Conservation (phyloP, 768 basidiomycete species). For the button mushroom (Agaricus bisporus) region DNA sequence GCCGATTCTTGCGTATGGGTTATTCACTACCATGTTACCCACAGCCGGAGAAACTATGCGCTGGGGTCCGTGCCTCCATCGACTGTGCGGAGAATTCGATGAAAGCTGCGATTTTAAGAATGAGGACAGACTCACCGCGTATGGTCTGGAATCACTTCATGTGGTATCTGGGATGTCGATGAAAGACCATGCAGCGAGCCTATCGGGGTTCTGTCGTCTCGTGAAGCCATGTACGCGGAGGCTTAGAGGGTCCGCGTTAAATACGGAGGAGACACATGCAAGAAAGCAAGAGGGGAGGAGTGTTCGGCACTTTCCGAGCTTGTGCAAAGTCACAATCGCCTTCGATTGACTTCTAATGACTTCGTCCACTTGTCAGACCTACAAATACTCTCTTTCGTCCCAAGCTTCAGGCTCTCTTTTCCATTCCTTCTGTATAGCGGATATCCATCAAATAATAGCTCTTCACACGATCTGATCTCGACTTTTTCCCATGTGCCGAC, state of each 20-base stretch:
- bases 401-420: too few species aligned
- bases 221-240: conserved; percentile 6
- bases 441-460: too few species aligned
- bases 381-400: not conserved
- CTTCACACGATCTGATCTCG: too few species aligned
- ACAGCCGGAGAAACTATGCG: not conserved
- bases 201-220: conserved; percentile 4
- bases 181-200: not conserved
- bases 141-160: not conserved
- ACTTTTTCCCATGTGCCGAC: too few species aligned
- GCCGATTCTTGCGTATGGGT: not conserved
- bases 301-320: conserved; percentile 11
- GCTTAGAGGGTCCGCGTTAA: not conserved
- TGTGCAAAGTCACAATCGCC: not conserved
- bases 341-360: not conserved
- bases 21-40: not conserved
- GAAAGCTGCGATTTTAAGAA: not conserved
- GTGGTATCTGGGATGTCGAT: not conserved
- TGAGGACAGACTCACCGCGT: not conserved
- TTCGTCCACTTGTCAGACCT: too few species aligned
- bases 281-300: conserved; percentile 11
- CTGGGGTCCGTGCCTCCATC: not conserved
- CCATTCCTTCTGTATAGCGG: too few species aligned
- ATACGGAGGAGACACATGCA: conserved; percentile 14
- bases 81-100: not conserved